Evolutionary conservation across 1,284 basidiomycete genomes (phyloP).

Genomic region (Trichosporon ovoides): DNA sequence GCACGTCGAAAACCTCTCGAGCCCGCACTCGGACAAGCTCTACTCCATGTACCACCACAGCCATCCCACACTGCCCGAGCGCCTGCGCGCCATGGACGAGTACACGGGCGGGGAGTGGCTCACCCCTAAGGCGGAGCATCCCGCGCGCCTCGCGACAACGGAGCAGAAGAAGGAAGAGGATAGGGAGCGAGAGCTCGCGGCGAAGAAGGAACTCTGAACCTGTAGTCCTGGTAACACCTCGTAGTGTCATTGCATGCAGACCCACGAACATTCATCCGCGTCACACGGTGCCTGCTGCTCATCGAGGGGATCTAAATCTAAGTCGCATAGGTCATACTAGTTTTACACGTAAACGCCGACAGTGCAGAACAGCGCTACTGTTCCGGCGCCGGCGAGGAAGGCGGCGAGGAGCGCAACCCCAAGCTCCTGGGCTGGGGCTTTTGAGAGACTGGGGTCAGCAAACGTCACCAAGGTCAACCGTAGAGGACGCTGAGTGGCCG

Average conservation of each 20-base stretch:
- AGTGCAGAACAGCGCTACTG: conserved; percentile 79
- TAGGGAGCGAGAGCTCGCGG: conserved; percentile 2
- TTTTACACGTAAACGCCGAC: conserved; percentile 73
- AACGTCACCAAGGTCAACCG: too few species aligned
- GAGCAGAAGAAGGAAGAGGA: conserved; percentile 11
- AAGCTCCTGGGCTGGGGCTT: conserved; percentile 51
- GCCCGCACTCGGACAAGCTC: conserved; percentile 86
- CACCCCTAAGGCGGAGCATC: background rate
- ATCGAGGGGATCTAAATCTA: background rate
- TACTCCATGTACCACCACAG: conserved; percentile 83
- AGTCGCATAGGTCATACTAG: background rate
- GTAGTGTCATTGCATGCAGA: background rate
- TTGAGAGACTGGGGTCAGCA: conserved; percentile 14
- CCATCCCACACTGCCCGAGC: conserved; percentile 82
- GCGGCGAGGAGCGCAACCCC: conserved; percentile 67
- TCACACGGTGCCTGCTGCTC: too few species aligned
- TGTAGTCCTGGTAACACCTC: background rate
- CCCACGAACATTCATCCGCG: background rate
- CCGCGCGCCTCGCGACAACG: background rate
- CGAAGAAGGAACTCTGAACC: conserved; percentile 13
- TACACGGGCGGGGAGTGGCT: conserved; percentile 28
- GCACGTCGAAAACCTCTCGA: conserved; percentile 83
- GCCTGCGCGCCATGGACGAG: conserved; percentile 69
- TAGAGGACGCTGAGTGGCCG: too few species aligned
- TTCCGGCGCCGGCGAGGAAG: conserved; percentile 71